phyloP scores from a whole-genome alignment of 1,284 basidiomycete species.

The Puccinia coronata region DNA sequence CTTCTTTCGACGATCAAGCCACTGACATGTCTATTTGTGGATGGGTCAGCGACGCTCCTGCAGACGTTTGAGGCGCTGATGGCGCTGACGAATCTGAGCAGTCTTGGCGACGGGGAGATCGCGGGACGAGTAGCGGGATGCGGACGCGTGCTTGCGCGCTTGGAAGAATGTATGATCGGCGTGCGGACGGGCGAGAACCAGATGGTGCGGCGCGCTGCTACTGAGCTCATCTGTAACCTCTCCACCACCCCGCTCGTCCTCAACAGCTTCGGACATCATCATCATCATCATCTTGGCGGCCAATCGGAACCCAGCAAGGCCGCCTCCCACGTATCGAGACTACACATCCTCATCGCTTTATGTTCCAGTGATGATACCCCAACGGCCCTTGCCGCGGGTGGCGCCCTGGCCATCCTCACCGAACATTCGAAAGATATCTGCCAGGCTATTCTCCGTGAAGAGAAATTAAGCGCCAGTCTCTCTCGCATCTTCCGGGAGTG shows the following conservation, averaged over 20 bases:
- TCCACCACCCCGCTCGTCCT: slow-evolving; percentile 74
- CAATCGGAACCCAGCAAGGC: slow-evolving; percentile 56
- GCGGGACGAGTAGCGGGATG: slow-evolving; percentile 67
- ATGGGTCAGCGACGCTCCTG: slow-evolving; percentile 69
- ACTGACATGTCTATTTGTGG: slow-evolving; percentile 70
- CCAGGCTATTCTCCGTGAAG: neutral
- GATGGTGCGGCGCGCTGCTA: slow-evolving; percentile 79
- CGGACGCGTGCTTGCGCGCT: slow-evolving; percentile 68
- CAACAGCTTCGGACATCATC: slow-evolving; percentile 66
- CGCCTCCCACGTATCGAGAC: slow-evolving; percentile 64
- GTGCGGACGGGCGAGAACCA: slow-evolving; percentile 66
- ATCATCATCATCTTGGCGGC: too few relatives aligned
- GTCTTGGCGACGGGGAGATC: slow-evolving; percentile 69
- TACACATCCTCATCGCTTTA: slow-evolving; percentile 80
- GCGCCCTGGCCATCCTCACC: slow-evolving; percentile 77
- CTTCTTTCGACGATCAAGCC: slow-evolving; percentile 79
- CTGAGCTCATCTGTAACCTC: slow-evolving; percentile 92
- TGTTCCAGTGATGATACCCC: slow-evolving; percentile 78
- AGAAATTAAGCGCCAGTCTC: slow-evolving; percentile 10
- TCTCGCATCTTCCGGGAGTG: neutral
- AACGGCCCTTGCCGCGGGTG: slow-evolving; percentile 80
- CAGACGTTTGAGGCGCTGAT: slow-evolving; percentile 90
- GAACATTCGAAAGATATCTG: slow-evolving; percentile 59
- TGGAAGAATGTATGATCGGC: slow-evolving; percentile 76
- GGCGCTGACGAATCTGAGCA: slow-evolving; percentile 92